phyloP scores from a whole-genome alignment of 139 green algal species.

The Diplosphaera chodatii region DNA sequence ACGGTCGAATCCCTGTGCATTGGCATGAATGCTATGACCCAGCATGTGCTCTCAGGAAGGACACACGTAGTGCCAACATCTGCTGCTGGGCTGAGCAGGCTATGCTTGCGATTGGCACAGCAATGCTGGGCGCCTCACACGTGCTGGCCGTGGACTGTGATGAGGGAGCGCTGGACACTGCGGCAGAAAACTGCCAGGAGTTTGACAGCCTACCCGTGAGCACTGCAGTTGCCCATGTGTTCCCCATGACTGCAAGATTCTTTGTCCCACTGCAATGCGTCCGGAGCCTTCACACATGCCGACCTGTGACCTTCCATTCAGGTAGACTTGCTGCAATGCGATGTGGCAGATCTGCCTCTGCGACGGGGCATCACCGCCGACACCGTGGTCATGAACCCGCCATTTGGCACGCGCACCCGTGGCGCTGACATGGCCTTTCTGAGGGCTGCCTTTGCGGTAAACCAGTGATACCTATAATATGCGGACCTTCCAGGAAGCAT shows the following conservation, averaged over 20 bases:
- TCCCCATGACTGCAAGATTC: too few species aligned
- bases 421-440: slow-evolving; percentile 90
- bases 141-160: slow-evolving; percentile 88
- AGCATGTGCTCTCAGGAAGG: too few species aligned
- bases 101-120: slow-evolving; percentile 80
- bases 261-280: too few species aligned
- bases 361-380: slow-evolving; percentile 47
- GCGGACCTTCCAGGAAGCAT: too few species aligned
- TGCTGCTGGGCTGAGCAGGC: slow-evolving; percentile 51
- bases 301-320: slow-evolving; percentile 9
- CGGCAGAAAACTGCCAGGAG: slow-evolving; percentile 59
- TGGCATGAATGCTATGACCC: too few species aligned
- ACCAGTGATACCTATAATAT: too few species aligned
- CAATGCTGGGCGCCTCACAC: slow-evolving; percentile 60
- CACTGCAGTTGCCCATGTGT: too few species aligned
- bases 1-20: too few species aligned
- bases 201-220: slow-evolving; percentile 76
- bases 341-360: slow-evolving; percentile 32
- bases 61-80: too few species aligned
- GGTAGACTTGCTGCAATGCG: slow-evolving; percentile 58
- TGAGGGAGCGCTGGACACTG: slow-evolving; percentile 62
- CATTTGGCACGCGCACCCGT: slow-evolving; percentile 85
- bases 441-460: slow-evolving; percentile 49
- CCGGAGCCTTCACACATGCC: background rate
- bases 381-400: slow-evolving; percentile 92